Percentiles rank a stretch among this genome's conserved stretches.
phyloP scores from a whole-genome alignment of 345 rosid species.

The Populus deltoides region DNA sequence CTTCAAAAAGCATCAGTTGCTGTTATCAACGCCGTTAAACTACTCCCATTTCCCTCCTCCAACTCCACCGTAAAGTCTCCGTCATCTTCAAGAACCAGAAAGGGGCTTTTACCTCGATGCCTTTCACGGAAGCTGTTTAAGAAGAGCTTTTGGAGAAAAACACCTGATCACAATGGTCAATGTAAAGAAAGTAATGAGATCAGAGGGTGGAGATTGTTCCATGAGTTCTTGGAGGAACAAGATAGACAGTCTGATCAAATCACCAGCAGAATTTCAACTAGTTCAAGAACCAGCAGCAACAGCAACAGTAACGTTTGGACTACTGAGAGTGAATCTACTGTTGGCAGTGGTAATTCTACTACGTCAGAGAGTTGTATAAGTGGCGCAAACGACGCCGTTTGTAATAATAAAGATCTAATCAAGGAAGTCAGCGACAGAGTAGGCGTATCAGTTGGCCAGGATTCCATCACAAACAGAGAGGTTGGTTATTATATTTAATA shows the following conservation, averaged over 20 bases:
- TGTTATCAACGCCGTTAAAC: slow-evolving; percentile 59
- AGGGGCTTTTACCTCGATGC: slow-evolving; percentile 31
- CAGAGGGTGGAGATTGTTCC: slow-evolving; percentile 48
- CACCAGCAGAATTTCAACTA: slow-evolving; percentile 14
- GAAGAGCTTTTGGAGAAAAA: slow-evolving; percentile 53
- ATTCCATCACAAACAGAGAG: slow-evolving; percentile 45
- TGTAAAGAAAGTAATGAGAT: slow-evolving; percentile 21
- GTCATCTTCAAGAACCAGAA: slow-evolving; percentile 12
- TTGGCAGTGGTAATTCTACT: slow-evolving; percentile 32
- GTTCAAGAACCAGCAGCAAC: slow-evolving; percentile 23
- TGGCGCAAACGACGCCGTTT: slow-evolving; percentile 35
- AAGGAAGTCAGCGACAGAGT: slow-evolving; percentile 29
- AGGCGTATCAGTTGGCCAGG: slow-evolving; percentile 45
- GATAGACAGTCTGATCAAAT: slow-evolving; percentile 36
- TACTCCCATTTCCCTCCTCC: slow-evolving; percentile 49
- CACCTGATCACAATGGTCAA: neutral
- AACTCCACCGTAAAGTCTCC: slow-evolving; percentile 34
- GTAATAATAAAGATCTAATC: slow-evolving; percentile 5
- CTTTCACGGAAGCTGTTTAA: slow-evolving; percentile 50
- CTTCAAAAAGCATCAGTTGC: slow-evolving; percentile 60
- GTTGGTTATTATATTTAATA: slow-evolving; percentile 30
- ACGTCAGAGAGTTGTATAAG: slow-evolving; percentile 7
- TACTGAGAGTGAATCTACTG: slow-evolving; percentile 45
- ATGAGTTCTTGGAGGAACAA: slow-evolving; percentile 43
- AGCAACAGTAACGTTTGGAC: slow-evolving; percentile 35